These are phyloP conservation scores for Backusella australiensis DNA, from an alignment of 192 early-diverging fungal species.

Conservation along the genomic window DNA sequence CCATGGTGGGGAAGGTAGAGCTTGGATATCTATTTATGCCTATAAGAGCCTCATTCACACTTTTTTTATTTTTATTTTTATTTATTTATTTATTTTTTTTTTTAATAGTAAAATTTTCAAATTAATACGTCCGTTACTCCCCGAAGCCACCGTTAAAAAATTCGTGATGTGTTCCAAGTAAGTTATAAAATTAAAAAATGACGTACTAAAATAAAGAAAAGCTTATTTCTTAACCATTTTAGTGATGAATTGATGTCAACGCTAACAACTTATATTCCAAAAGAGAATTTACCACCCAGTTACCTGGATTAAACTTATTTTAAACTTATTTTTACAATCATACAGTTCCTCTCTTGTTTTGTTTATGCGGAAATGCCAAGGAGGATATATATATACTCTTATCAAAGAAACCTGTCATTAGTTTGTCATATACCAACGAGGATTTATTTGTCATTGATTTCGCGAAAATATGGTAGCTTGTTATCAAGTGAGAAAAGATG, in stretches of 20 bases:
- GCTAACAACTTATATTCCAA: background rate
- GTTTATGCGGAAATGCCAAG: too few relatives aligned
- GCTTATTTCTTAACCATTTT: background rate
- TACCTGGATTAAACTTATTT: background rate
- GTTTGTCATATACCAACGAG: too few relatives aligned
- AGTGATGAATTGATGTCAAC: constrained; percentile 7
- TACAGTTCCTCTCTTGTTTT: background rate
- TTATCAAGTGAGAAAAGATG: too few relatives aligned
- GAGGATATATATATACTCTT: too few relatives aligned
- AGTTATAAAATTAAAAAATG: background rate
- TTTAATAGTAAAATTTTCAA: constrained; percentile 50
- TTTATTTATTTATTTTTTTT: too few relatives aligned
- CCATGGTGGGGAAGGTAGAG: constrained; percentile 47
- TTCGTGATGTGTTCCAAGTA: constrained; percentile 55
- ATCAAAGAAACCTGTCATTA: too few relatives aligned
- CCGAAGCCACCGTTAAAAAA: constrained; percentile 58
- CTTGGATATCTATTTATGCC: too few relatives aligned
- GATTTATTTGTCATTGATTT: too few relatives aligned
- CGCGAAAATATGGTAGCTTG: too few relatives aligned
- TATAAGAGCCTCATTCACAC: too few relatives aligned
- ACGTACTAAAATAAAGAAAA: background rate
- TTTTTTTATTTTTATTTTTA: too few relatives aligned
- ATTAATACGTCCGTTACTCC: constrained; percentile 50
- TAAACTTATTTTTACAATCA: background rate
- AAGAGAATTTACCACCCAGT: background rate